Conservation (phyloP, 805 yeast genomes). For the Hanseniaspora jakobsenii region DNA sequence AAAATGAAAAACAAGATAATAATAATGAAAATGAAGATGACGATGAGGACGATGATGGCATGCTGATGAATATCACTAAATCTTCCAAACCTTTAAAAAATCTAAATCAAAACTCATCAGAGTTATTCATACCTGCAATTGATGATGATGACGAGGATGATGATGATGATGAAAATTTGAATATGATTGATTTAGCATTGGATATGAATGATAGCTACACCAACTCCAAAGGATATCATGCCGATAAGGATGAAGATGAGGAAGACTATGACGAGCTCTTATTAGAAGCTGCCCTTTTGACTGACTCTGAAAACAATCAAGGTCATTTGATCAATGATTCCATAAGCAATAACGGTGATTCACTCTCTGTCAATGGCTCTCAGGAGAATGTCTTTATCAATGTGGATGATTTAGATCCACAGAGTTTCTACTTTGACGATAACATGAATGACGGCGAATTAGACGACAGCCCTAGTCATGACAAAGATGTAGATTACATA, state of each 20-base stretch:
- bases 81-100: not conserved
- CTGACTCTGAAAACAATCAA: constrained; percentile 28
- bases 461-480: constrained; percentile 11
- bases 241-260: constrained; percentile 18
- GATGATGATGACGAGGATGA: constrained; percentile 21
- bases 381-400: constrained; percentile 31
- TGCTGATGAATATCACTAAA: not conserved
- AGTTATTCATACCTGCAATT: constrained; percentile 22
- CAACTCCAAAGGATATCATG: constrained; percentile 24
- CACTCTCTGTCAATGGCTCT: constrained; percentile 23
- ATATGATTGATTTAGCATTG: constrained; percentile 24
- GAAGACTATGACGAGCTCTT: constrained; percentile 29
- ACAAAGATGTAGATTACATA: constrained; percentile 23
- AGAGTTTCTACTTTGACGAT: constrained; percentile 27
- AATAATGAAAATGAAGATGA: too few relatives aligned
- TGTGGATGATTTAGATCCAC: constrained; percentile 31
- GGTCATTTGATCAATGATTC: constrained; percentile 18
- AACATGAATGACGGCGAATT: constrained; percentile 15
- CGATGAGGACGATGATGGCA: not conserved
- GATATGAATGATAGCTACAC: constrained; percentile 26
- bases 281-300: constrained; percentile 26
- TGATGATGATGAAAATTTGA: constrained; percentile 28
- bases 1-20: too few relatives aligned
- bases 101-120: constrained; percentile 18
- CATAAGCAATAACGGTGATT: constrained; percentile 20